Evolutionary conservation across 2,329 filamentous ascomycete genomes (phyloP).

Genomic region (Trichoderma afroharzianum): DNA sequence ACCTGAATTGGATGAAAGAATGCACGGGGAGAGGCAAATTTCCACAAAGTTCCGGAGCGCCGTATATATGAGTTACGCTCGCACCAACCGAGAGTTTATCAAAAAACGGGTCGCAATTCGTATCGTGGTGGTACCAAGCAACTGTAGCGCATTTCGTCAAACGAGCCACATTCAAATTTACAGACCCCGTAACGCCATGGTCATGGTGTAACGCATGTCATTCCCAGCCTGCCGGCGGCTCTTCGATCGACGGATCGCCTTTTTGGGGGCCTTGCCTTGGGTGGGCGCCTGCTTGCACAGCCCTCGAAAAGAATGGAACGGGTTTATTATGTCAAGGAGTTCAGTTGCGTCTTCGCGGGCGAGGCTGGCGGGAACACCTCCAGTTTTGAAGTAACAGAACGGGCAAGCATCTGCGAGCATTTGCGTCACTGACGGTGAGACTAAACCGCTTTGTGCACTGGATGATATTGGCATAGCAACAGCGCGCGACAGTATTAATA

Average conservation of each 20-base stretch:
- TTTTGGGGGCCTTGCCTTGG: neutral
- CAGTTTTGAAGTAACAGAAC: constrained; percentile 7
- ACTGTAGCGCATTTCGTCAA: neutral
- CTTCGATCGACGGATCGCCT: neutral
- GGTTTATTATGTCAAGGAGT: neutral
- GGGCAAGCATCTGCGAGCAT: neutral
- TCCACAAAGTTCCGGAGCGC: neutral
- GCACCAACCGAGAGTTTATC: neutral
- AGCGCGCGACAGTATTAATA: constrained; percentile 14
- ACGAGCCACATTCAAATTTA: constrained; percentile 7
- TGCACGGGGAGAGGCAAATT: neutral
- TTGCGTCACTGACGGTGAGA: neutral
- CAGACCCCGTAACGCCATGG: neutral
- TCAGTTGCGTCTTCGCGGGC: neutral
- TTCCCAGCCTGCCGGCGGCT: neutral
- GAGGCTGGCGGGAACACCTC: neutral
- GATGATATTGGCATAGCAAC: constrained; percentile 13
- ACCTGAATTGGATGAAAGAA: neutral
- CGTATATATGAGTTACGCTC: neutral
- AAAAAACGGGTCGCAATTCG: neutral
- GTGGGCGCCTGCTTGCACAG: neutral
- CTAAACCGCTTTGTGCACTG: constrained; percentile 1
- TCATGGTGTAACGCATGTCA: neutral
- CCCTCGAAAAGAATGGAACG: neutral
- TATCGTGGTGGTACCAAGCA: neutral